Evolutionary conservation across 306 rosid species (phyloP), one percentile per base, ranked within the genome.

Genomic region (Pyrus pyrifolia): DNA sequence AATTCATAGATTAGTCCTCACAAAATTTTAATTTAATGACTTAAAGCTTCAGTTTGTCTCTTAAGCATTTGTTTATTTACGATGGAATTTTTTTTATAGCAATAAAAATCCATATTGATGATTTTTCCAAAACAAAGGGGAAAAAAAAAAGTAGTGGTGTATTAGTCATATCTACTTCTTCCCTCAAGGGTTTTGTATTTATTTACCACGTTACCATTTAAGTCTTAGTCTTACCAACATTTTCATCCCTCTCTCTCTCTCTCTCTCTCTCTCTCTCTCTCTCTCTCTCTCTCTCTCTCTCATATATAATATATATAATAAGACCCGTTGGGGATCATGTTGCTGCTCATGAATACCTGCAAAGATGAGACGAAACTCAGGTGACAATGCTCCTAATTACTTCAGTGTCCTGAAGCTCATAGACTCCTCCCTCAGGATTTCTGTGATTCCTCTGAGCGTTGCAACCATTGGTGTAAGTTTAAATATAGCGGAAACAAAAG

Each of bases 401-500:
- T 44, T 62, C 40, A 68, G 51, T 64, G 22, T 73, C 78, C 92
- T 94, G 31, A 89, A 84, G 84, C 42, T 92, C 67, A 13, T 92
- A 55, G 91, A 90, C 70, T 84, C 81, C 18, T 89, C 89, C 55
- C 76, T 90, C 19, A 83, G 98, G 81, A 55, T 92, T 21, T 80
- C 77, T 81, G 89, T 78, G 23, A 82, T 94, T 84, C 92, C 95
- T 72, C 81, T 92, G 0, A 90, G 89, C 53, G 46, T 87, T 25
- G 96, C 91, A 80, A 81, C 96, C 60, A 74, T 25, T 25, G 27
- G 27, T 25, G 27, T 25, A 25, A 25, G 27, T 25, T 25, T 25
- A 25, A 25, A 25, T 25, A 25, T 25, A 25, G 27, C 27, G 27
- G 27, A 25, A 25, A 25, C 27, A 25, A 25, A 25, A 25, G 27